phyloP scores from a whole-genome alignment of 1,284 basidiomycete genomes.

The Pseudozyma sp. region DNA sequence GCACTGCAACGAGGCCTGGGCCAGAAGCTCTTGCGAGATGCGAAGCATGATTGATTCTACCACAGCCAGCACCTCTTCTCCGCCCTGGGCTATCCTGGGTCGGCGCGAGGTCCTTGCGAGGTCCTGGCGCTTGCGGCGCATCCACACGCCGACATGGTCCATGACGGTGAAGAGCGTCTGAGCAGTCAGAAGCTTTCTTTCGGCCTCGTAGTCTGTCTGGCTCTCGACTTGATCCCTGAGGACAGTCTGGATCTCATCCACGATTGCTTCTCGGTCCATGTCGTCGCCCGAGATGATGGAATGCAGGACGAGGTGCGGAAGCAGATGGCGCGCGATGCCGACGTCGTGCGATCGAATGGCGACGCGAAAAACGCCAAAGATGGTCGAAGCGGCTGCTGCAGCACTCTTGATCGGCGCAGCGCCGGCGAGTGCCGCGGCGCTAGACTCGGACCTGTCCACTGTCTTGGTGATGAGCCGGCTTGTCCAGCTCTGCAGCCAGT shows the following conservation, averaged over 20 bases:
- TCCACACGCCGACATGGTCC: conserved; percentile 94
- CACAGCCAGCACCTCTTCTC: conserved; percentile 55
- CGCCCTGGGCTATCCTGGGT: conserved; percentile 33
- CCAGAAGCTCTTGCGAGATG: conserved; percentile 89
- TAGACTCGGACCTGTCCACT: conserved; percentile 44
- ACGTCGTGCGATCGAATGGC: conserved; percentile 89
- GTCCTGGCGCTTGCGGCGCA: conserved; percentile 72
- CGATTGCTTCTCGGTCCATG: conserved; percentile 74
- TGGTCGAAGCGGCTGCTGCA: conserved; percentile 69
- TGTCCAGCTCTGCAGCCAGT: conserved; percentile 95
- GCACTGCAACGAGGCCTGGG: conserved; percentile 91
- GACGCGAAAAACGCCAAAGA: conserved; percentile 84
- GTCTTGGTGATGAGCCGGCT: conserved; percentile 78
- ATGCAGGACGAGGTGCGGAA: conserved; percentile 92
- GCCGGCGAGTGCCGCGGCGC: conserved; percentile 17
- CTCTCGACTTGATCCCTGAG: conserved; percentile 83
- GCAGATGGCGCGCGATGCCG: conserved; percentile 85
- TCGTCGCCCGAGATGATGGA: conserved; percentile 83
- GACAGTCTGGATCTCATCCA: conserved; percentile 82
- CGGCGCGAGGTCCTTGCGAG: conserved; percentile 40
- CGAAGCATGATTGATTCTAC: conserved; percentile 84
- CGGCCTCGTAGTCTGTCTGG: conserved; percentile 46
- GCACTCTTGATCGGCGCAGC: conserved; percentile 60
- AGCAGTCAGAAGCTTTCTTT: conserved; percentile 70
- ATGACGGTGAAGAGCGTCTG: conserved; percentile 92